Percentiles rank a stretch among this genome's conserved stretches.
These are phyloP conservation scores for Pestalotiopsis sp. DNA, from an alignment of 2,329 filamentous ascomycete species.

Conservation along the genomic window DNA sequence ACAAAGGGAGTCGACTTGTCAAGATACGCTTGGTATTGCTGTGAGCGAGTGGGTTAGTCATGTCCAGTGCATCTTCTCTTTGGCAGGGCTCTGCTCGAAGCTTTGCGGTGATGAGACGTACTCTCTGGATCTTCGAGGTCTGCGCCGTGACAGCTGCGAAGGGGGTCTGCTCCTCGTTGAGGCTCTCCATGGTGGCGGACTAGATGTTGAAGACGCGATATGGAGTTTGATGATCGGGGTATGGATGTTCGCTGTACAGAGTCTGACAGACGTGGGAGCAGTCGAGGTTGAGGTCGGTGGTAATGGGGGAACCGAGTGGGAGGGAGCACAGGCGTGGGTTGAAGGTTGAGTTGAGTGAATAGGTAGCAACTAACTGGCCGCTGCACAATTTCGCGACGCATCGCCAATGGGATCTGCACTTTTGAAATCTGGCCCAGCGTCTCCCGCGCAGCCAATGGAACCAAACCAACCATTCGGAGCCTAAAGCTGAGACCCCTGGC, in stretches of 20 bases:
- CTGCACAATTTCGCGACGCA: constrained; percentile 12
- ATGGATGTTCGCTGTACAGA: neutral
- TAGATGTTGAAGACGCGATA: neutral
- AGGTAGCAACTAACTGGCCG: neutral
- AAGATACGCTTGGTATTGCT: constrained; percentile 94
- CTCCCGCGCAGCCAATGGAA: neutral
- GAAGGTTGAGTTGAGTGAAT: neutral
- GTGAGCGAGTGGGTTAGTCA: neutral
- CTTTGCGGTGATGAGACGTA: constrained; percentile 34
- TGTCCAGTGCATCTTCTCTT: neutral
- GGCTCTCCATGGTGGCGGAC: constrained; percentile 69
- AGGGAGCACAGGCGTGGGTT: neutral
- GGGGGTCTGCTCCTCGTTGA: constrained; percentile 86
- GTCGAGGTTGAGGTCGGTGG: neutral
- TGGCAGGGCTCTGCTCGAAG: neutral
- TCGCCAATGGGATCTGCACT: constrained; percentile 12
- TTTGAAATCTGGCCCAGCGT: constrained; percentile 13
- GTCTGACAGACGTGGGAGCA: neutral
- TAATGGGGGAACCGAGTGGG: neutral
- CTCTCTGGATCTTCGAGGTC: constrained; percentile 73
- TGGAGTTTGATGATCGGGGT: too few species aligned
- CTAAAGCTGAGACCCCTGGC: neutral
- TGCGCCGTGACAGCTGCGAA: constrained; percentile 89
- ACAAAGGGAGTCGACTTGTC: constrained; percentile 92
- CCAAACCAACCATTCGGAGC: neutral